Evolutionary conservation across 1,284 basidiomycete species (phyloP), one percentile per base, ranked within the genome.

Genomic region (Vanrija sp.): DNA sequence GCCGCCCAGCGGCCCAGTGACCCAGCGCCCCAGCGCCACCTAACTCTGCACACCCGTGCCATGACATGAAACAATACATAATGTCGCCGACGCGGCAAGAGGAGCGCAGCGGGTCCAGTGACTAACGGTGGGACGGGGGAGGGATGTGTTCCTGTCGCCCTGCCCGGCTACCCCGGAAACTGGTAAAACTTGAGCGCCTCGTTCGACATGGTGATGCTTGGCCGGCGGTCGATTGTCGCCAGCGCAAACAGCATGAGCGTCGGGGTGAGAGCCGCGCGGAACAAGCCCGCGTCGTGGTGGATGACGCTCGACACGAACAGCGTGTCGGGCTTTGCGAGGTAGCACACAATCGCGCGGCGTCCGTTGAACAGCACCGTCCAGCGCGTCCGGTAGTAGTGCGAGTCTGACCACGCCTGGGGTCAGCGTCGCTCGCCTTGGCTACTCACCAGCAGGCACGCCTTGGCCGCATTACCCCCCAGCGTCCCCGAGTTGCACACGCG

Each of bases 341-440:
- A 57, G 23, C 37, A 44, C 22, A 57, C 37, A 10, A 53, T 15
- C 5, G 55, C 55, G 9, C 27, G 37, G 15, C 37, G 38, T 18
- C 51, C 55, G 44, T 57, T 53, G 51, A 49, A 53, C 22, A 49
- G 2, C 23, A 57, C 42, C 6, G 37, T 45, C 55, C 55, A 57
- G 47, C 55, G 55, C 16, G 51, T 24, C 12, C 36, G 22, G 47
- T 52, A 52, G 47, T 49, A 38, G 51, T 57, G 55, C 24, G 47
- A 19, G 47, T 47, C 47, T 31, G 41, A 35, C 55, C 51, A 57
- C 16, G 44, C 47, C 47, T 49, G 47, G 37, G 2, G 39, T 49
- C 38, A 52, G 47, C 23, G 25, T 15, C 4, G 20, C 4, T 0
- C 0, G 5, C 12, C 18, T 6, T 10, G 19, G n/a, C 12, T 20